Percentiles rank a stretch among this genome's conserved stretches.
phyloP scores from a whole-genome alignment of 768 basidiomycete genomes.

The Russula dissimulans region DNA sequence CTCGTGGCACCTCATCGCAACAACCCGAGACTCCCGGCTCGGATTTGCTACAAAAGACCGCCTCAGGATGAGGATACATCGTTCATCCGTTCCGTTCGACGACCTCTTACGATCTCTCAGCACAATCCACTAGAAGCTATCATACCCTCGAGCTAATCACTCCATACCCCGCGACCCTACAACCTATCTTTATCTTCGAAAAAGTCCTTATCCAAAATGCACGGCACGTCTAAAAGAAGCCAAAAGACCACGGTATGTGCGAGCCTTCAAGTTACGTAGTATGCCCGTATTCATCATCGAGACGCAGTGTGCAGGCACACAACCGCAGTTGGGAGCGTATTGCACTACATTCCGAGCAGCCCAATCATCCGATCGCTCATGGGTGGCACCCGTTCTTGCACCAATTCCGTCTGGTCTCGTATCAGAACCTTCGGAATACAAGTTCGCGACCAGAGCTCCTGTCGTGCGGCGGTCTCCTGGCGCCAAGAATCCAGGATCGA shows the following conservation, averaged over 20 bases:
- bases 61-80: background rate
- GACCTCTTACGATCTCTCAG: background rate
- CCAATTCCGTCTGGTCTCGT: background rate
- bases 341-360: constrained; percentile 3
- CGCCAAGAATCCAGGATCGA: background rate
- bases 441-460: constrained; percentile 11
- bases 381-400: constrained; percentile 4
- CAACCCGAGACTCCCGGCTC: background rate
- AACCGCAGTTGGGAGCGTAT: background rate
- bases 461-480: constrained; percentile 3
- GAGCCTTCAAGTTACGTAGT: no score
- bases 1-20: background rate
- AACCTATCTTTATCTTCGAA: background rate
- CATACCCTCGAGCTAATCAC: background rate
- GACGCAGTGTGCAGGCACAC: background rate
- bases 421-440: constrained; percentile 3
- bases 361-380: background rate
- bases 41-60: constrained; percentile 5
- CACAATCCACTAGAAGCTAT: background rate
- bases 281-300: background rate
- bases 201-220: background rate
- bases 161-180: background rate
- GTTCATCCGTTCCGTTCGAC: background rate
- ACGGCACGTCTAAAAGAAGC: background rate
- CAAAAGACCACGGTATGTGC: background rate